phyloP scores from a whole-genome alignment of 2,329 filamentous ascomycete species.

The Pyrenophora teres region DNA sequence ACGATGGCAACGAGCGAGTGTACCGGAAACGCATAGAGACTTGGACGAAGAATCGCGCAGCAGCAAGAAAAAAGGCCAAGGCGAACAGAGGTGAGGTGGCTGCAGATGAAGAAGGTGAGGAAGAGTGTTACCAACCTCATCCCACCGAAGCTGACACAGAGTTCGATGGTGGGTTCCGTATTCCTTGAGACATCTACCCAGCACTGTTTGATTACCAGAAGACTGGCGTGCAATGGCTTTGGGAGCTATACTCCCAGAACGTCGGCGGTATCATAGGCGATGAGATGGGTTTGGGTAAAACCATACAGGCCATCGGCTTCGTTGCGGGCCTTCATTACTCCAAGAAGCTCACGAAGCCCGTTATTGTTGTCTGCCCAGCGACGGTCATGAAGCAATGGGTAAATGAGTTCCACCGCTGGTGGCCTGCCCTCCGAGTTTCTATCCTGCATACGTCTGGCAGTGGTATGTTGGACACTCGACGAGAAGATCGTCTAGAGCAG shows the following conservation, averaged over 20 bases:
- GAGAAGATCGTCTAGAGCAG: constrained; percentile 66
- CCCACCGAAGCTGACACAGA: constrained; percentile 77
- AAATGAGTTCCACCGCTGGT: constrained; percentile 98
- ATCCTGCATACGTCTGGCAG: constrained; percentile 95
- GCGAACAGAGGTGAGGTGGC: constrained; percentile 39
- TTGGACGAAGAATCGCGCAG: constrained; percentile 71
- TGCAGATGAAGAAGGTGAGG: constrained; percentile 48
- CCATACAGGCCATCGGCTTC: constrained; percentile 79
- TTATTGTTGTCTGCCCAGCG: constrained; percentile 90
- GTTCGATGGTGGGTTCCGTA: constrained; percentile 74
- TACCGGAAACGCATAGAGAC: constrained; percentile 76
- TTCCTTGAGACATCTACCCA: constrained; percentile 92
- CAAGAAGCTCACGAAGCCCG: constrained; percentile 78
- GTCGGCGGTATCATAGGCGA: constrained; percentile 95
- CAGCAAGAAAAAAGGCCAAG: constrained; percentile 58
- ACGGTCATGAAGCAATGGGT: constrained; percentile 98
- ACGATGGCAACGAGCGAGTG: constrained; percentile 85
- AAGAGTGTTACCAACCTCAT: constrained; percentile 85
- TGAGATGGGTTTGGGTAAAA: constrained; percentile 99
- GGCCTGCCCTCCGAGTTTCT: constrained; percentile 95
- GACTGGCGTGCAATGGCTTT: constrained; percentile 94
- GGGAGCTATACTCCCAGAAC: constrained; percentile 85
- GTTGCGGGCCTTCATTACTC: constrained; percentile 92
- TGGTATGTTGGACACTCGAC: constrained; percentile 83
- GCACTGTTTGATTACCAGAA: constrained; percentile 97